A percentile compares a stretch with the other conserved stretches of the same genome.
phyloP scores from a whole-genome alignment of 768 basidiomycete genomes.

The Guyanaporus albipodus region DNA sequence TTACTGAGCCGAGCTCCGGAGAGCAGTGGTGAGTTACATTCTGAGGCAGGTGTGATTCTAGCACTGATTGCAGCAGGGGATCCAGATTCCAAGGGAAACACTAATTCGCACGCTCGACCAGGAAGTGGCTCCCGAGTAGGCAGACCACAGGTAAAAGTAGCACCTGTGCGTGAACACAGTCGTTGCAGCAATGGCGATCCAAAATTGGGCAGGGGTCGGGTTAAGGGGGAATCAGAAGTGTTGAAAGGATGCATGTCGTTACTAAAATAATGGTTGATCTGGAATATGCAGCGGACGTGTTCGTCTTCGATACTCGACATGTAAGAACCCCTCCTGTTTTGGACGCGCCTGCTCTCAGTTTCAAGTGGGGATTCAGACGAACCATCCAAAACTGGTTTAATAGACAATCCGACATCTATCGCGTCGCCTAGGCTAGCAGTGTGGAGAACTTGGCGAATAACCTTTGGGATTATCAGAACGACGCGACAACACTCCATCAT shows the following conservation, averaged over 20 bases:
- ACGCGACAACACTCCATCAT: neutral
- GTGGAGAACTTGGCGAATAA: conserved; percentile 77
- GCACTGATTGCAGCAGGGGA: conserved; percentile 42
- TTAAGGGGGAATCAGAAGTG: conserved; percentile 6
- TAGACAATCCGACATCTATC: conserved; percentile 77
- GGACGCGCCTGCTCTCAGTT: conserved; percentile 17
- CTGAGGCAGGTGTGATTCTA: conserved; percentile 37
- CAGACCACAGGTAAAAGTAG: conserved; percentile 36
- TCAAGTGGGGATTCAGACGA: conserved; percentile 24
- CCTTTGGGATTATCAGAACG: conserved; percentile 42
- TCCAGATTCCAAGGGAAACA: conserved; percentile 60
- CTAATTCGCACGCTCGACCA: conserved; percentile 63
- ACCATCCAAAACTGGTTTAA: conserved; percentile 35
- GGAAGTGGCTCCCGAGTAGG: conserved; percentile 39
- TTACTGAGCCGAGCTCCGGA: conserved; percentile 47
- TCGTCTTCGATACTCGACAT: conserved; percentile 28
- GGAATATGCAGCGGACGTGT: conserved; percentile 54
- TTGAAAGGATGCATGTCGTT: conserved; percentile 8
- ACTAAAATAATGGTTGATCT: conserved; percentile 49
- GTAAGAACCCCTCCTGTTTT: conserved; percentile 26
- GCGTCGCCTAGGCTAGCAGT: conserved; percentile 72
- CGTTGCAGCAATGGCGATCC: conserved; percentile 53
- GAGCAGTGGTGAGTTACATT: conserved; percentile 47
- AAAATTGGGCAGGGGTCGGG: conserved; percentile 40
- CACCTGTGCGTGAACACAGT: conserved; percentile 57